A percentile compares a stretch with the other conserved stretches of the same genome.
phyloP scores from a whole-genome alignment of 2,329 filamentous ascomycete genomes.

The Apiospora marii region DNA sequence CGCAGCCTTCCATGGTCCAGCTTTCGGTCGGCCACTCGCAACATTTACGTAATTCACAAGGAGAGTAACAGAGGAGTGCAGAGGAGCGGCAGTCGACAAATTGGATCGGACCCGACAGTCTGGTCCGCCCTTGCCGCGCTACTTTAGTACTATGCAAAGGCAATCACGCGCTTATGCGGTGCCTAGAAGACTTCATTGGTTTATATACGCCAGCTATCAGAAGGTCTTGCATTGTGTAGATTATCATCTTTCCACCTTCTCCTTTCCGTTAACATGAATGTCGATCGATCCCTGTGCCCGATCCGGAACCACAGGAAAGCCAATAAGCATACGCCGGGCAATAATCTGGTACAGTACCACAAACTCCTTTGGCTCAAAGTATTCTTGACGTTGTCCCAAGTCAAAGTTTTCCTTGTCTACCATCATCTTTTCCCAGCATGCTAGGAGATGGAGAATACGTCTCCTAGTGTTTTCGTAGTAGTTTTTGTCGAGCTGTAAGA shows the following conservation, averaged over 20 bases:
- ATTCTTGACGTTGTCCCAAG: too few species aligned
- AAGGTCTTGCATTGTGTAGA: neutral
- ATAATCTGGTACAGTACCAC: too few species aligned
- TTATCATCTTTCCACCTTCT: neutral
- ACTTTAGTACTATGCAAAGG: neutral
- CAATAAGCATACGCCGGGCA: too few species aligned
- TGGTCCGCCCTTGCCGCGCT: constrained; percentile 1
- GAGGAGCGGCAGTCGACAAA: neutral
- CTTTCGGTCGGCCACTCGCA: neutral
- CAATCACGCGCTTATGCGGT: neutral
- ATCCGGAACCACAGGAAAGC: too few species aligned
- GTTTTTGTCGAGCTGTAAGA: too few species aligned
- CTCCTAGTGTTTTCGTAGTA: too few species aligned
- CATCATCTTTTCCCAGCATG: too few species aligned
- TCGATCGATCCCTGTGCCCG: neutral
- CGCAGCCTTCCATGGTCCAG: neutral
- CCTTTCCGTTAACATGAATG: neutral
- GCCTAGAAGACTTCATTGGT: neutral
- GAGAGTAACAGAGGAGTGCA: neutral
- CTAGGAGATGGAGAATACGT: too few species aligned
- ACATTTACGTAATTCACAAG: neutral
- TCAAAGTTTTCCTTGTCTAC: too few species aligned
- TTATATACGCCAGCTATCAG: neutral
- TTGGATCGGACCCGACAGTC: neutral
- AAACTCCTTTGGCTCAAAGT: too few species aligned